Base-by-base conservation (phyloP, 106 monocot species). In the Platanthera guangdongensis region DNA sequence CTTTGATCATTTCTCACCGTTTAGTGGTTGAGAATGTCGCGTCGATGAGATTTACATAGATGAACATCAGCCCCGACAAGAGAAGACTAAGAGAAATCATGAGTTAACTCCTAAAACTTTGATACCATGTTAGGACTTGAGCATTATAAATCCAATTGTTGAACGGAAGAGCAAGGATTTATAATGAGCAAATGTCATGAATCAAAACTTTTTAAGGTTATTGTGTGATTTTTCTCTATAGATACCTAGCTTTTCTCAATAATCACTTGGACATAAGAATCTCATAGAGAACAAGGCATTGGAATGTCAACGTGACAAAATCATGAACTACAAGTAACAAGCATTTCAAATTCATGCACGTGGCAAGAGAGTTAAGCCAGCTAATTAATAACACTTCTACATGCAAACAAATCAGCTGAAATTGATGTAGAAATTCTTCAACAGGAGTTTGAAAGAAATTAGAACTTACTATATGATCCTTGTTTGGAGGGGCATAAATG, bases 401-500 rank as follows among this genome's bases (percentile, higher is more conserved):
- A 55, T 3, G 55, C n/a, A 6, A 4, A 55, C 12, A 13, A 2
- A 15, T 55, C 14, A 55, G n/a, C 55, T 3, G 55, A n/a, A 2
- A 60, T 6, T 55, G 3, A 12, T 14, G 9, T 7, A 60, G 59
- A 21, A 60, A 60, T 60, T 0, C 19, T 32, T 32, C 4, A 65
- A 19, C 9, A 21, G 14, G 22, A 9, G 21, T 11, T 51, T 19
- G 14, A 51, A 51, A 50, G 1, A 22, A 72, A 3, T 9, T 10
- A 4, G 9, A 50, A 79, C 92, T 92, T 88, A 95, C 95, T 73
- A 95, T 87, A 74, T 95, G 92, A 73, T 95, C 95, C 57, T 82
- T 88, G 52, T 92, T 86, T 49, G 95, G 95, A 73, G 95, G 90
- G 15, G 95, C 95, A 59, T 95, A 95, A 76, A 95, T 95, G 81